Base-by-base conservation (phyloP, 1,139 yeast genomes). In the Debaryomyces singareniensis region DNA sequence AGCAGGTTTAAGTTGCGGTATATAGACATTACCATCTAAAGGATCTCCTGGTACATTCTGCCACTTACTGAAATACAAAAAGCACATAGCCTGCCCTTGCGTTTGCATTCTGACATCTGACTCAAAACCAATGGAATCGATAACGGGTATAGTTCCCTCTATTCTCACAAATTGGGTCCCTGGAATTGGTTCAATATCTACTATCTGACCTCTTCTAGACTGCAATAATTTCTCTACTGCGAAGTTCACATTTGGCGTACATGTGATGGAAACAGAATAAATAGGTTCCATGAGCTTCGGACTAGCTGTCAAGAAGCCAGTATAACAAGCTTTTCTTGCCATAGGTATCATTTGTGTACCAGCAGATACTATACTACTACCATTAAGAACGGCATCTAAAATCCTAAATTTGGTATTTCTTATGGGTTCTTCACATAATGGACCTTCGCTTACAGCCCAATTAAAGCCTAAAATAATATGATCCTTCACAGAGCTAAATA, bases 11-110 rank as follows among this genome's bases (percentile, higher is more conserved):
- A 91, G 63, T 24, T 78, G 70, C 6, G 87, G 87, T 26, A 86
- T 68, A 31, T 58, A 61, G 11, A 74, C 74, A 16, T 71, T 69
- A 15, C 58, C 57, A 51, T 89, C 95, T 42, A 89, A 53, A 4
- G 97, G 97, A 56, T 89, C 87, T 0, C 98, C 98, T 2, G 96
- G 95, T 1, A 85, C 95, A 5, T 65, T 53, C 13, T 73, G 71
- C 95, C 96, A 93, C 36, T 65, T 69, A 35, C 69, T 68, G 51
- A 84, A 86, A 27, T 70, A 69, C 38, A 81, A 52, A 26, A 74
- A 75, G 28, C 87, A 75, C 61, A 75, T 68, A 0, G 94, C 93
- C 42, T 75, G 79, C 4, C 96, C 96, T 38, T 75, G 78, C 0
- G 95, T 75, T 14, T 79, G 74, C 13, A 86, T 57, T 37, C 95